A percentile compares a stretch with the other conserved stretches of the same genome.
phyloP scores from a whole-genome alignment of 2,329 filamentous ascomycete species.

The Lasiodiplodia citricola region DNA sequence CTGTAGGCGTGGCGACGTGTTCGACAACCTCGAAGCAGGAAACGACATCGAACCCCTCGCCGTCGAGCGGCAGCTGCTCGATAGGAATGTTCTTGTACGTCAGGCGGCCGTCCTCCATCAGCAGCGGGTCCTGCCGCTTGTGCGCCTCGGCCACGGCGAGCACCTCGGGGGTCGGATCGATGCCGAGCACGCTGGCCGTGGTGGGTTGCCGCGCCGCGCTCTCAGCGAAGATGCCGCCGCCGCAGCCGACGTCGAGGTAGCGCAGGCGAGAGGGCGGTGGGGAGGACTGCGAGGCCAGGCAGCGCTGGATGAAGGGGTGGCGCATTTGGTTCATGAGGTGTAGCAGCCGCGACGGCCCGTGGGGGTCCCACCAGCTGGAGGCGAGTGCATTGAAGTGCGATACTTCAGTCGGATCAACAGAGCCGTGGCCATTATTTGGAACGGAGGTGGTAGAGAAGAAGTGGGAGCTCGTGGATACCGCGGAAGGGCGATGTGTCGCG shows the following conservation, averaged over 20 bases:
- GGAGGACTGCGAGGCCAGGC: constrained; percentile 55
- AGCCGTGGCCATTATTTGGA: constrained; percentile 29
- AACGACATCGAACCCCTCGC: constrained; percentile 73
- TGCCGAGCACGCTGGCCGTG: constrained; percentile 71
- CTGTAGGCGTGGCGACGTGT: constrained; percentile 78
- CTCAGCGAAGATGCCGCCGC: constrained; percentile 95
- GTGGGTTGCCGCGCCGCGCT: constrained; percentile 72
- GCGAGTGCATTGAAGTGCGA: constrained; percentile 94
- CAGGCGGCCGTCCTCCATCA: constrained; percentile 63
- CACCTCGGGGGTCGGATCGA: constrained; percentile 78
- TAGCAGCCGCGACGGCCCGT: constrained; percentile 87
- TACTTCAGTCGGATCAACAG: constrained; percentile 82
- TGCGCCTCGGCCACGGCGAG: constrained; percentile 77
- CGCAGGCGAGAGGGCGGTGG: constrained; percentile 52
- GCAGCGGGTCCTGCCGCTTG: constrained; percentile 72
- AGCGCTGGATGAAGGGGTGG: constrained; percentile 85
- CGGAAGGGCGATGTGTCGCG: not conserved
- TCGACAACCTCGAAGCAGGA: constrained; percentile 94
- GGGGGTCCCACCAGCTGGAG: constrained; percentile 95
- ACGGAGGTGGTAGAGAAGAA: constrained; percentile 8
- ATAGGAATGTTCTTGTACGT: constrained; percentile 77
- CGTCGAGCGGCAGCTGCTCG: constrained; percentile 65
- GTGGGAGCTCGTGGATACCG: not conserved
- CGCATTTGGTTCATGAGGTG: constrained; percentile 98
- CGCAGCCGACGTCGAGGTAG: constrained; percentile 93